phyloP scores from a whole-genome alignment of 1,284 basidiomycete genomes.

The Vanrija sp. region DNA sequence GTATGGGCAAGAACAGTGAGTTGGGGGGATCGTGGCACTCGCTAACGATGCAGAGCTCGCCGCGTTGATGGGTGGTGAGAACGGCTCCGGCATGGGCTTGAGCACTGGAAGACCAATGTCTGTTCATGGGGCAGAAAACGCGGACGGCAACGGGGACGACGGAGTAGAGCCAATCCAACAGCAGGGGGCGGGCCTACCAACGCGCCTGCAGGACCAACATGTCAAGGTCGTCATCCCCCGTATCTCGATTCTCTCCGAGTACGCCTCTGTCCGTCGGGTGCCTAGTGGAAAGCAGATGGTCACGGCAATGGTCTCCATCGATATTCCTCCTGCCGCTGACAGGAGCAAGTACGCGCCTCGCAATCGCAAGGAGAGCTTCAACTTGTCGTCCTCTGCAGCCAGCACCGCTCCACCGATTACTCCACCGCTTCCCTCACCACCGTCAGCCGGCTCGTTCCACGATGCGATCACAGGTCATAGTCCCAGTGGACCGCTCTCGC shows the following conservation, averaged over 20 bases:
- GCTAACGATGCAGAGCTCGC: constrained; percentile 63
- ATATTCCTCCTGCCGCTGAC: constrained; percentile 69
- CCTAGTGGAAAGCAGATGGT: constrained; percentile 60
- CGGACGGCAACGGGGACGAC: constrained; percentile 72
- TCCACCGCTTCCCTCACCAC: constrained; percentile 31
- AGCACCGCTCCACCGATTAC: constrained; percentile 1
- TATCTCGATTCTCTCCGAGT: constrained; percentile 85
- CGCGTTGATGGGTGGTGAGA: constrained; percentile 68
- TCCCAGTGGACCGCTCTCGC: not conserved
- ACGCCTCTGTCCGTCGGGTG: constrained; percentile 69
- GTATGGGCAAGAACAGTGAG: constrained; percentile 80
- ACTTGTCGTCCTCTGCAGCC: constrained; percentile 26
- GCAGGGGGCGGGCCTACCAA: constrained; percentile 10
- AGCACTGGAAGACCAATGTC: too few relatives aligned
- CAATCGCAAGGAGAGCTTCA: constrained; percentile 23
- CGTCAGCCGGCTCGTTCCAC: constrained; percentile 16
- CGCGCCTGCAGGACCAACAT: constrained; percentile 37
- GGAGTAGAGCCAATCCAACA: constrained; percentile 53
- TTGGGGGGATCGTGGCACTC: constrained; percentile 24
- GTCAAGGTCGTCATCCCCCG: constrained; percentile 75
- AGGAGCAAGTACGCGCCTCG: constrained; percentile 30
- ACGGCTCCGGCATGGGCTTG: not conserved
- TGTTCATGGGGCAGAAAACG: not conserved
- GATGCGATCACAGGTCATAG: constrained; percentile 9
- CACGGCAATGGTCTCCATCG: constrained; percentile 84